Conservation (phyloP, 2,329 filamentous ascomycete genomes). For the Raffaelea arxii region DNA sequence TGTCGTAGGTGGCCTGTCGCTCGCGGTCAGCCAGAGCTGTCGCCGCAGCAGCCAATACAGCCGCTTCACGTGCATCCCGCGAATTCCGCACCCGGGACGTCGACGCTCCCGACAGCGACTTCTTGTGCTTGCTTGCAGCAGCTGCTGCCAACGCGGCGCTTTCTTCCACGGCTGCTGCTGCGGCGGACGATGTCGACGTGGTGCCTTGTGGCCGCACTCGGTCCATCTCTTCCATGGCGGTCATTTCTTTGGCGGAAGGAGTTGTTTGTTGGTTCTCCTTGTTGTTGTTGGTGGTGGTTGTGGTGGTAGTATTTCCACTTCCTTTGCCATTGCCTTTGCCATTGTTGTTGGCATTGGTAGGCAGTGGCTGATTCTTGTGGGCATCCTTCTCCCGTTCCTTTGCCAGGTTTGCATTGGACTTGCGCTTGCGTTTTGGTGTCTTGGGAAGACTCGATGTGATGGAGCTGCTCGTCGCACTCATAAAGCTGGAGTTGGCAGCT, state of each 20-base stretch:
- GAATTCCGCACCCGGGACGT: slow-evolving; percentile 5
- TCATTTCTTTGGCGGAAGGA: slow-evolving; percentile 13
- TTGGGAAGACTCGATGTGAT: slow-evolving; percentile 71
- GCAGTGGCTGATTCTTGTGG: slow-evolving; percentile 16
- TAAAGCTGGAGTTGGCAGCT: slow-evolving; percentile 91
- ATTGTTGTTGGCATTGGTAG: slow-evolving; percentile 25
- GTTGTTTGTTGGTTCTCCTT: slow-evolving; percentile 35
- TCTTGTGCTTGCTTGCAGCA: slow-evolving; percentile 11
- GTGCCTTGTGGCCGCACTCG: slow-evolving; percentile 25
- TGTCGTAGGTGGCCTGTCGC: slow-evolving; percentile 68
- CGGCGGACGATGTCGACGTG: slow-evolving; percentile 12
- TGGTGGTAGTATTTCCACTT: no score
- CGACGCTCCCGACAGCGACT: slow-evolving; percentile 15
- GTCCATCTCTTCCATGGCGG: slow-evolving; percentile 39
- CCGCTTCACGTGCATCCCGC: slow-evolving; percentile 15
- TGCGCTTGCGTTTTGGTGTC: slow-evolving; percentile 52
- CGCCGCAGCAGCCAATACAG: slow-evolving; percentile 42
- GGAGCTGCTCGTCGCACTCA: slow-evolving; percentile 81
- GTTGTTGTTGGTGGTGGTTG: slow-evolving; percentile 35
- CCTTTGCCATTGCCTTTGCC: no score
- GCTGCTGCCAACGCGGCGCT: slow-evolving; percentile 1
- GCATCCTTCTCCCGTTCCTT: slow-evolving; percentile 24
- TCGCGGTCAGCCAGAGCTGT: slow-evolving; percentile 59
- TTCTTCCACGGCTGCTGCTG: slow-evolving; percentile 2
- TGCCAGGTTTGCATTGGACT: slow-evolving; percentile 30